Evolutionary conservation across 1,139 yeast genomes (phyloP), one percentile per base, ranked within the genome.

Genomic region (Yamadazyma diospyri): DNA sequence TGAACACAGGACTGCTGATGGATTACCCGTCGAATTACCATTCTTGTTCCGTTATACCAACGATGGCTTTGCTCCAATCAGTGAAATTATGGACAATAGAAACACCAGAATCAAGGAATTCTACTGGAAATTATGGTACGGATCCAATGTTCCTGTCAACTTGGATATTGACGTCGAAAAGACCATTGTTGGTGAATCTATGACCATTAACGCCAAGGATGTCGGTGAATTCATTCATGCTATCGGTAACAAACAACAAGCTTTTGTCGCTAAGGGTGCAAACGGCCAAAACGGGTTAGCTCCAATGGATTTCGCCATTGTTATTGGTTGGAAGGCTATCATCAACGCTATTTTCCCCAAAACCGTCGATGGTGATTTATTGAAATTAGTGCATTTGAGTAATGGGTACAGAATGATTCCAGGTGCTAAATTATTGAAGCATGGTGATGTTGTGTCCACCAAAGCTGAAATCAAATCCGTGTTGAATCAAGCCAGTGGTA

Each of bases 291-390:
- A 72, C 32, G 80, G 88, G 40, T 73, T 79, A 51, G 98, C 98
- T 34, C 99, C 99, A 53, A 92, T 92, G 97, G 99, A 92, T 70
- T 94, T 89, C 57, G 97, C 98, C 34, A 92, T 92, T 61, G 97
- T 94, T 39, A 78, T 89, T 52, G 98, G 98, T 31, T 92, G 99
- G 99, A 84, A 83, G 68, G 95, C 97, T 33, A 89, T 94, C 55
- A 89, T 92, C 69, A 87, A 84, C 69, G 92, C 97, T 16, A 86
- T 92, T 49, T 94, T 92, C 94, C 98, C 98, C 37, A 78, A 78
- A 61, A 79, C 81, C 43, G 94, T 94, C 50, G 97, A 94, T 61
- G 98, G 98, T 65, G 98, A 92, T 59, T 74, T 92, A 55, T 74
- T 92, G 67, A 84, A 84, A 59, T 76, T 92, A 56, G 98, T 92